Evolutionary conservation across 2,329 filamentous ascomycete species (phyloP), one percentile per base, ranked within the genome.

Genomic region (Xenoacremonium recifei): DNA sequence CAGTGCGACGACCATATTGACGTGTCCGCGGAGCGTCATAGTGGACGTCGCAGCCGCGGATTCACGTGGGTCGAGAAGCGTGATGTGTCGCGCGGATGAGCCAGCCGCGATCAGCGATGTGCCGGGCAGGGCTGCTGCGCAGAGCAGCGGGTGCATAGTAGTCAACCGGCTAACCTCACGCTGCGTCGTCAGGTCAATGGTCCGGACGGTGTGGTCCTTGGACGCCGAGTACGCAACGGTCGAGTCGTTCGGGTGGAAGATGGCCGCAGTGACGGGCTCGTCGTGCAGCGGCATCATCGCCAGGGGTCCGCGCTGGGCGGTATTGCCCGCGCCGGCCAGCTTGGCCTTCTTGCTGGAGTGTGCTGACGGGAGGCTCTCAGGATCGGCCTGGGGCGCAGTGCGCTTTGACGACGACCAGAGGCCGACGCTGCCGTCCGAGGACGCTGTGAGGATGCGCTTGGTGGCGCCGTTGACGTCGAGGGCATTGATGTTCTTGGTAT

Each of bases 171-270:
- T 88, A 31, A 97, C 89, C 45, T 88, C 79, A 20, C 75, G 72
- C 40, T 80, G 76, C 1, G 92, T 96, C 0, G 90, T 84, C 35
- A 99, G 77, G 70, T 99, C 93, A 70, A 95, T 87, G 0, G 93
- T 97, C 50, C 85, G 85, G 54, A 97, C 73, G 1, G 87, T 87
- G 73, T 96, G 91, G 70, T 99, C 95, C 70, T 88, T 87, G 15
- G 90, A 95, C 17, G 84, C 82, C 2, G 89, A 92, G 73, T 99
- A 97, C 35, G 87, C 92, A 30, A 96, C 89, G 12, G 89, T 96
- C 10, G 83, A 69, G 67, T 97, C 92, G 40, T 81, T 76, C 4
- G 85, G 85, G 66, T 95, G 89, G 72, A 99, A 97, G 35, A 89
- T 77, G 27, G 85, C 87, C 40, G 85, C 86, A 1, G 87, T 88